Percentiles rank a stretch among this genome's conserved stretches.
phyloP scores from a whole-genome alignment of 805 yeast species.

The Saturnispora hagleri region DNA sequence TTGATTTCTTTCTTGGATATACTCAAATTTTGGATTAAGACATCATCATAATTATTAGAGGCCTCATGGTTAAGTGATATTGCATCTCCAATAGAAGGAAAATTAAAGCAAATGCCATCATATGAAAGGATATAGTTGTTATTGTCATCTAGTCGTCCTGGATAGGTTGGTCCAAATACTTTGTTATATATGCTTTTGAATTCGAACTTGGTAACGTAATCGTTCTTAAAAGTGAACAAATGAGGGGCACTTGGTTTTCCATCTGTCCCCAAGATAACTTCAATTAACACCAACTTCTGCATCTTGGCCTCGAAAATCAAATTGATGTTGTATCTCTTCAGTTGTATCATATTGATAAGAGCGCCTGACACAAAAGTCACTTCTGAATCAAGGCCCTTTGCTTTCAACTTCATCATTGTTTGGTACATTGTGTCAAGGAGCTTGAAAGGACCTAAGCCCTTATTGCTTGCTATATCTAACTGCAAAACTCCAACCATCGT shows the following conservation, averaged over 20 bases:
- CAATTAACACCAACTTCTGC: conserved; percentile 23
- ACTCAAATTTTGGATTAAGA: conserved; percentile 19
- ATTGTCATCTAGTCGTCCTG: conserved; percentile 32
- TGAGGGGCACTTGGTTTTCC: conserved; percentile 9
- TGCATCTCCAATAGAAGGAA: conserved; percentile 20
- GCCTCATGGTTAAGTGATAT: background rate
- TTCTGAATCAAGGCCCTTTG: background rate
- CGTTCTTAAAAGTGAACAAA: conserved; percentile 18
- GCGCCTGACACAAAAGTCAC: background rate
- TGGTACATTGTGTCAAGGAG: conserved; percentile 23
- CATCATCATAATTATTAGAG: conserved; percentile 3
- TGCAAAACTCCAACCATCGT: conserved; percentile 7
- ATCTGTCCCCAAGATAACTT: conserved; percentile 15
- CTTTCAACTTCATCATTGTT: conserved; percentile 12
- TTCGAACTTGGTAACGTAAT: conserved; percentile 16
- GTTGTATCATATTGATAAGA: conserved; percentile 15
- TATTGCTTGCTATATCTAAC: conserved; percentile 19
- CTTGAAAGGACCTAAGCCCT: conserved; percentile 20
- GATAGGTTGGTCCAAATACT: conserved; percentile 55
- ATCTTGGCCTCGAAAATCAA: conserved; percentile 21
- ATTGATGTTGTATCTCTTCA: conserved; percentile 17
- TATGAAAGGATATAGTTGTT: conserved; percentile 38
- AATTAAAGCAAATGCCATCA: conserved; percentile 48
- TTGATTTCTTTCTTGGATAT: conserved; percentile 26
- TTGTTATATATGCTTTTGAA: conserved; percentile 43